These are phyloP conservation scores for Aspergillus ochraceus DNA, from an alignment of 2,329 filamentous ascomycete species.

Conservation along the genomic window DNA sequence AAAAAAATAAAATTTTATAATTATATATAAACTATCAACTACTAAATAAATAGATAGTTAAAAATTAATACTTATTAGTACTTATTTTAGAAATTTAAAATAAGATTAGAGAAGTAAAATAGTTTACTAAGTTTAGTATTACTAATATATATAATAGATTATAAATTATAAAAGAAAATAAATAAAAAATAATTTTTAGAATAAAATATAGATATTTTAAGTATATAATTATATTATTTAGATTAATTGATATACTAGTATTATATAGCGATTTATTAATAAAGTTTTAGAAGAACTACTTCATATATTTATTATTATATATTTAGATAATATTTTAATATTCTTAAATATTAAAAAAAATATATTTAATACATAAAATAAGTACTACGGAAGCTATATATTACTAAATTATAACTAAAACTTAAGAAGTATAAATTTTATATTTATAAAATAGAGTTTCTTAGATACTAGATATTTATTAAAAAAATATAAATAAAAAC, in stretches of 20 bases:
- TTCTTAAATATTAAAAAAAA: constrained; percentile 4
- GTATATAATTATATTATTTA: constrained; percentile 33
- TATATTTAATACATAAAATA: not conserved
- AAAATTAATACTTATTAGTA: constrained; percentile 6
- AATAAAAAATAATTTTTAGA: constrained; percentile 34
- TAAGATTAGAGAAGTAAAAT: constrained; percentile 6
- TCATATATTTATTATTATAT: constrained; percentile 1
- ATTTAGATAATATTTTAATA: constrained; percentile 3
- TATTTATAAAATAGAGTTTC: not conserved
- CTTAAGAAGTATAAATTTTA: constrained; percentile 1
- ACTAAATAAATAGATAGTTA: constrained; percentile 7
- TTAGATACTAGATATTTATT: not conserved
- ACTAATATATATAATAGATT: constrained; percentile 18
- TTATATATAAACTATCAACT: not conserved
- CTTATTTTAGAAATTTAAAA: constrained; percentile 3
- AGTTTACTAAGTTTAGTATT: constrained; percentile 17
- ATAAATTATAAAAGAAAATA: constrained; percentile 23
- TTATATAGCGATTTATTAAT: constrained; percentile 2
- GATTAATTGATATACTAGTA: constrained; percentile 14
- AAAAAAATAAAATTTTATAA: not conserved
- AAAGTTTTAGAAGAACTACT: constrained; percentile 2
- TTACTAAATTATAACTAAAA: not conserved
- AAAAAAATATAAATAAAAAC: not conserved
- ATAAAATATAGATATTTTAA: constrained; percentile 27
- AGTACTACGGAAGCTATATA: constrained; percentile 1